Conservation (phyloP, 1,284 basidiomycete genomes). For the Puccinia polysora region DNA sequence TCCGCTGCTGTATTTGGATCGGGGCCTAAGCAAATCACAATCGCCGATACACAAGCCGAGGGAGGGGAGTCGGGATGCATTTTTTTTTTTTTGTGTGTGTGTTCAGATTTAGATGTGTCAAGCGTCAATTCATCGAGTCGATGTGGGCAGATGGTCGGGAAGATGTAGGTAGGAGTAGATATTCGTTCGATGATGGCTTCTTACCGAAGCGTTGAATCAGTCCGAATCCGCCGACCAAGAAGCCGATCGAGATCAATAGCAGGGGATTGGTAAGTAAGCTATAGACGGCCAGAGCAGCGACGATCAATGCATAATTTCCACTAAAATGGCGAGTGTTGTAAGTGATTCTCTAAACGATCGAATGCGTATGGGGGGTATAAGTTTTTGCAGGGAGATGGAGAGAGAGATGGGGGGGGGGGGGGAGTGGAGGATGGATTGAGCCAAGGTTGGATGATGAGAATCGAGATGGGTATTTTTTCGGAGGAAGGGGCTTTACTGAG, state of each 20-base stretch:
- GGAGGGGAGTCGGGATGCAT: neutral
- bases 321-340: slow-evolving; percentile 68
- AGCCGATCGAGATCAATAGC: slow-evolving; percentile 75
- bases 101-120: neutral
- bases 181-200: too few relatives aligned
- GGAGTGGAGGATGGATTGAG: neutral
- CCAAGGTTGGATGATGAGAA: neutral
- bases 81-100: neutral
- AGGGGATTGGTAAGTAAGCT: slow-evolving; percentile 76
- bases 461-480: neutral
- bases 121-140: neutral
- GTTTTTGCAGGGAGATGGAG: too few relatives aligned
- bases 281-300: slow-evolving; percentile 77
- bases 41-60: too few relatives aligned
- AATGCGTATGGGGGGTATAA: too few relatives aligned
- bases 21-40: slow-evolving; percentile 24
- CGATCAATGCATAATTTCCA: slow-evolving; percentile 83
- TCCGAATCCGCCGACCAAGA: slow-evolving; percentile 86
- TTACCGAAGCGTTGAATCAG: slow-evolving; percentile 84
- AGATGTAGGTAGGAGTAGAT: too few relatives aligned
- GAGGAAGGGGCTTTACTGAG: slow-evolving; percentile 43
- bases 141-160: too few relatives aligned
- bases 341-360: slow-evolving; percentile 73
- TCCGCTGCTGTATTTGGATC: slow-evolving; percentile 17
- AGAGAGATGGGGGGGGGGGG: neutral